A percentile compares a stretch with the other conserved stretches of the same genome.
These are phyloP conservation scores for Hymenoscyphus occultus DNA, from an alignment of 2,329 filamentous ascomycete genomes.

Conservation along the genomic window DNA sequence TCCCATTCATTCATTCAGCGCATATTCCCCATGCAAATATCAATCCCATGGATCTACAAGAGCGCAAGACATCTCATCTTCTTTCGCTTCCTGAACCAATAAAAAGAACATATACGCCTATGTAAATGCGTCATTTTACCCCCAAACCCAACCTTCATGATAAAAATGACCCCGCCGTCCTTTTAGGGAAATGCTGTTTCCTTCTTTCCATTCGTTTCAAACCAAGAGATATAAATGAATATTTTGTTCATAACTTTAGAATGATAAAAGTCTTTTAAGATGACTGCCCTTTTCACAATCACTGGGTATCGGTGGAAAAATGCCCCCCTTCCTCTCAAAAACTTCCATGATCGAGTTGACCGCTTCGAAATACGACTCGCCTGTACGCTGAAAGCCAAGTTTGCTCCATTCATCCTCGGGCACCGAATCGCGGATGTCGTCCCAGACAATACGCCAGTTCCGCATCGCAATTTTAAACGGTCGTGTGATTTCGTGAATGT, in stretches of 20 bases:
- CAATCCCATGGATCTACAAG: too few species aligned
- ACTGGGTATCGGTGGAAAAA: constrained; percentile 28
- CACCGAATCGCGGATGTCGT: constrained; percentile 26
- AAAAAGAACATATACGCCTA: too few species aligned
- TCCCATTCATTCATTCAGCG: too few species aligned
- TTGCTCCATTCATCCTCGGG: constrained; percentile 30
- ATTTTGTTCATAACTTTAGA: constrained; percentile 13
- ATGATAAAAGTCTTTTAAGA: constrained; percentile 30
- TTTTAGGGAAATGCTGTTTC: too few species aligned
- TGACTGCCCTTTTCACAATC: constrained; percentile 35
- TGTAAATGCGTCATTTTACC: too few species aligned
- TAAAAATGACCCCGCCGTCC: too few species aligned
- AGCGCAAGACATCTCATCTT: too few species aligned
- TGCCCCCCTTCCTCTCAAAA: constrained; percentile 29
- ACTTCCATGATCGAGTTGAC: constrained; percentile 25
- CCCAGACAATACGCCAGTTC: constrained; percentile 35
- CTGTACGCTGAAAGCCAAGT: constrained; percentile 33
- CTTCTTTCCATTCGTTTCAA: too few species aligned
- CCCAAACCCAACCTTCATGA: too few species aligned
- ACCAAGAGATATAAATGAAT: too few species aligned
- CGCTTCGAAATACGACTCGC: constrained; percentile 33
- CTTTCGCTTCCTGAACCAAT: too few species aligned
- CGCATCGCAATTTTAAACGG: constrained; percentile 32
- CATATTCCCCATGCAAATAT: too few species aligned
- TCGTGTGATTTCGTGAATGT: constrained; percentile 18